Conservation (phyloP, 192 early-diverging fungal species). For the Entrophospora sp. region DNA sequence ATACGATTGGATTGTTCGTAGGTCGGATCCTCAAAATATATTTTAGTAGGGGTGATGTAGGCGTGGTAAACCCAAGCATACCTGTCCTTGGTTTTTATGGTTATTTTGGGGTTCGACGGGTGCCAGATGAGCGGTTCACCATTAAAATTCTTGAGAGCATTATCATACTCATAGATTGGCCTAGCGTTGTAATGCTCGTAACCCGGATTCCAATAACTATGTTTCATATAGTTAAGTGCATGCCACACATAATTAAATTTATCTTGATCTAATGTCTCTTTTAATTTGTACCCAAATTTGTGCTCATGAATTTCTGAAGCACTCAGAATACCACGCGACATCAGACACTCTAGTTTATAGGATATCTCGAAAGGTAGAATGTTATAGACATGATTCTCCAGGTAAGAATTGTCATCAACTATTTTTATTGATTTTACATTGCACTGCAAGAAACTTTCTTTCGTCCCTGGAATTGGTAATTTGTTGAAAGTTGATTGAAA, state of each 20-base stretch:
- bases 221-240: not conserved
- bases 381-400: not conserved
- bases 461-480: not conserved
- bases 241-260: not conserved
- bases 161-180: not conserved
- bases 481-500: not conserved
- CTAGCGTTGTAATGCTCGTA: not conserved
- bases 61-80: conserved; percentile 10
- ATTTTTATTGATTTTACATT: not conserved
- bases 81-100: not conserved
- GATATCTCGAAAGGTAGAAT: not conserved
- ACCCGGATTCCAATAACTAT: not conserved
- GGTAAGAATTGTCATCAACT: not conserved
- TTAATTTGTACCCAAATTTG: not conserved
- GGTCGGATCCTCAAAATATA: conserved; percentile 51
- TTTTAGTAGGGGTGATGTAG: conserved; percentile 52
- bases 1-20: conserved; percentile 71
- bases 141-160: not conserved
- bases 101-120: not conserved
- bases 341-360: conserved; percentile 4
- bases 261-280: not conserved
- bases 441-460: not conserved
- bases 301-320: not conserved
- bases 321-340: not conserved
- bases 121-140: not conserved